These are phyloP conservation scores for Gloeophyllum trabeum DNA, from an alignment of 768 basidiomycete species.

Conservation along the genomic window DNA sequence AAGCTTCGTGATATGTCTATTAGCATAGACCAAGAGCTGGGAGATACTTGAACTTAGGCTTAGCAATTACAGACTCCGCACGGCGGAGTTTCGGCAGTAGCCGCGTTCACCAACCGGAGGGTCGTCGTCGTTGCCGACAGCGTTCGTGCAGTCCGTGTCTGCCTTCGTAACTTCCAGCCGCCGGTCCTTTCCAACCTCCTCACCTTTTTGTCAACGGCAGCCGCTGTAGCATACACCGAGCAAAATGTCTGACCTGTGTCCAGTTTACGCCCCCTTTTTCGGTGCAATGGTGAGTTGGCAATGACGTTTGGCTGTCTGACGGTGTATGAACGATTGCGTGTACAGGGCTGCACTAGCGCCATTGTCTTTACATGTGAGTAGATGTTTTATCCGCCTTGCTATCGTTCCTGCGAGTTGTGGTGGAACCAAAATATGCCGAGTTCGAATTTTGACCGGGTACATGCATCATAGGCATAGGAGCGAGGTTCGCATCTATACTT, in stretches of 20 bases:
- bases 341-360: slow-evolving; percentile 87
- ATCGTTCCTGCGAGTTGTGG: neutral
- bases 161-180: too few species aligned
- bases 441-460: neutral
- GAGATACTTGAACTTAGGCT: too few species aligned
- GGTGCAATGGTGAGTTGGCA: slow-evolving; percentile 73
- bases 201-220: too few species aligned
- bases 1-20: too few species aligned
- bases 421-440: neutral
- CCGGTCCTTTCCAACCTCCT: too few species aligned
- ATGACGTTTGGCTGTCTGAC: neutral
- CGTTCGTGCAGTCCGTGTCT: too few species aligned
- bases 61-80: too few species aligned
- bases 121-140: too few species aligned
- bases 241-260: slow-evolving; percentile 70
- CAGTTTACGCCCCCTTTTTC: slow-evolving; percentile 97
- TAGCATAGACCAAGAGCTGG: too few species aligned
- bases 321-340: neutral
- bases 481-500: slow-evolving; percentile 42
- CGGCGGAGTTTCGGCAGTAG: too few species aligned
- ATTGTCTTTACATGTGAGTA: slow-evolving; percentile 95
- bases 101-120: too few species aligned
- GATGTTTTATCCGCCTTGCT: neutral
- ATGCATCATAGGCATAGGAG: slow-evolving; percentile 56
- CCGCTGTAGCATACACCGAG: too few species aligned